Evolutionary conservation across 2,329 filamentous ascomycete species (phyloP).

Genomic region (Zalaria obscura): DNA sequence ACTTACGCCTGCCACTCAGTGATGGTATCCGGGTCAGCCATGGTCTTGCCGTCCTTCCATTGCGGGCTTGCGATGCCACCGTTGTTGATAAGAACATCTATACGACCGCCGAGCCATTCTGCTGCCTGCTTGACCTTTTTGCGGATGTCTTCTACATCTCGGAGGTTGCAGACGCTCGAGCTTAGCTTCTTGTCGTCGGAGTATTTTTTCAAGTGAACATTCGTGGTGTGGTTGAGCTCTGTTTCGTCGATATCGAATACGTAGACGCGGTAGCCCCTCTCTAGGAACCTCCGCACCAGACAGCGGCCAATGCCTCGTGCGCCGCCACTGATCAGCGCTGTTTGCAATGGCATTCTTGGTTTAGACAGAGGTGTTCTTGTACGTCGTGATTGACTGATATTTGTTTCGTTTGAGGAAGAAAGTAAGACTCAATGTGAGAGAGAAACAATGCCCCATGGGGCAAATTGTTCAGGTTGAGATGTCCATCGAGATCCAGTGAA

Average conservation of each 20-base stretch:
- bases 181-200: conserved; percentile 6
- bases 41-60: conserved; percentile 17
- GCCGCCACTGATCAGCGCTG: conserved; percentile 16
- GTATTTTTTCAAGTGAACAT: conserved; percentile 14
- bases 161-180: conserved; percentile 16
- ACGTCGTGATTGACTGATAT: no score
- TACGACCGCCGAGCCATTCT: conserved; percentile 16
- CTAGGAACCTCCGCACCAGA: conserved; percentile 20
- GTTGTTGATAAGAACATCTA: conserved; percentile 28
- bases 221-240: conserved; percentile 21
- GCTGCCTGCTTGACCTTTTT: conserved; percentile 16
- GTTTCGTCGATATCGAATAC: conserved; percentile 23
- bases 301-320: conserved; percentile 20
- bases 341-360: neutral
- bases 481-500: no score
- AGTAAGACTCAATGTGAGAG: no score
- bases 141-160: conserved; percentile 17
- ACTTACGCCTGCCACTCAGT: conserved; percentile 20
- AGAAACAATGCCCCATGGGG: no score
- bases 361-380: no score
- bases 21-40: conserved; percentile 18
- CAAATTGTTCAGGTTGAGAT: no score
- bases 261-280: conserved; percentile 22
- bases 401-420: no score
- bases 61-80: conserved; percentile 20